phyloP scores from a whole-genome alignment of 208 protist genomes.

The Naegleria gruberi region DNA sequence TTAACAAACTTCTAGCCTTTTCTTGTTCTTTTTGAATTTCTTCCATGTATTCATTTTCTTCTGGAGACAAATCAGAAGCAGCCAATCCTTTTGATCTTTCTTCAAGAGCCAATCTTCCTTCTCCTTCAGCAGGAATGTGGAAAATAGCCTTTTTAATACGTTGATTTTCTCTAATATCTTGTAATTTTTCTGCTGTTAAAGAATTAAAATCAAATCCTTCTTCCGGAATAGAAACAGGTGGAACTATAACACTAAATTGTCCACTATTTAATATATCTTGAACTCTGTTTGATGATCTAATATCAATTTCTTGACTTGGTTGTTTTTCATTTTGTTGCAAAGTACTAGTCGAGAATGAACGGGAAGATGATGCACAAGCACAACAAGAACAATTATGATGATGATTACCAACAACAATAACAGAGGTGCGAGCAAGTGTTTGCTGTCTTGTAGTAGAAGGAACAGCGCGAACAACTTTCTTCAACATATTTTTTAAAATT shows the following conservation, averaged over 20 bases:
- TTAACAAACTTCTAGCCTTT: background rate
- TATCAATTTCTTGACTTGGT: background rate
- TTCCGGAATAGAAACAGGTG: background rate
- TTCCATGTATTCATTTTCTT: background rate
- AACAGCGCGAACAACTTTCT: too few species aligned
- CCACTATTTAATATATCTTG: conserved; percentile 8
- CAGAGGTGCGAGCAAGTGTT: too few species aligned
- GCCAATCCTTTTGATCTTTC: background rate
- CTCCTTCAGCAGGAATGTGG: background rate
- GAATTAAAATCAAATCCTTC: background rate
- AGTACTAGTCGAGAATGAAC: too few species aligned
- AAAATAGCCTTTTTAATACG: background rate
- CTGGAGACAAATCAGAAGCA: background rate
- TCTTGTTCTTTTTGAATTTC: background rate
- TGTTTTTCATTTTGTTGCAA: background rate
- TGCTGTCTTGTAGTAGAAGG: too few species aligned
- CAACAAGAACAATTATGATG: too few species aligned
- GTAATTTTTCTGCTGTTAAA: background rate
- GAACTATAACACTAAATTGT: conserved; percentile 2
- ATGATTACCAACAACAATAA: too few species aligned
- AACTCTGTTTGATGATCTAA: background rate
- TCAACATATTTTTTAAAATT: too few species aligned
- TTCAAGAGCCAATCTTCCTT: background rate
- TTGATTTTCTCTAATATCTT: background rate
- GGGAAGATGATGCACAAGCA: too few species aligned